Conservation (phyloP, 768 basidiomycete species). For the Kwoniella pini region DNA sequence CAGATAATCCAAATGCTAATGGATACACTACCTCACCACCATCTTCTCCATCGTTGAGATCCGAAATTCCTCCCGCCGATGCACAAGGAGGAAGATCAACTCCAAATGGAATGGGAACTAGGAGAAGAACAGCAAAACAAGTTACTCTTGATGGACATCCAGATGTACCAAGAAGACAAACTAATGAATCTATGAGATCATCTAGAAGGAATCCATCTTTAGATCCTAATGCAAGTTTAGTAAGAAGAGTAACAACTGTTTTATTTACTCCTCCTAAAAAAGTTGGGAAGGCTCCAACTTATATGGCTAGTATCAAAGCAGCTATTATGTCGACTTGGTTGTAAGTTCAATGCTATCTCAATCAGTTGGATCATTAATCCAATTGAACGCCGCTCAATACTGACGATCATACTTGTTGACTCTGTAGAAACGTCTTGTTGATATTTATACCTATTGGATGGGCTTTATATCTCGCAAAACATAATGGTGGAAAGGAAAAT, state of each 20-base stretch:
- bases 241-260: constrained; percentile 50
- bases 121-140: constrained; percentile 1
- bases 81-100: background rate
- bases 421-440: constrained; percentile 58
- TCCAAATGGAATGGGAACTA: background rate
- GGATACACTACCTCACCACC: constrained; percentile 14
- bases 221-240: constrained; percentile 35
- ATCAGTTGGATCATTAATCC: no score
- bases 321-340: constrained; percentile 46
- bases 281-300: constrained; percentile 45
- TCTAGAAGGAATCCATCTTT: background rate
- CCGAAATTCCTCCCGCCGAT: no score
- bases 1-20: background rate
- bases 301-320: constrained; percentile 34
- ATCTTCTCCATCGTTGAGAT: background rate
- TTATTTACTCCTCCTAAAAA: constrained; percentile 49
- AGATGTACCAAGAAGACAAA: constrained; percentile 1
- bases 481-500: constrained; percentile 41
- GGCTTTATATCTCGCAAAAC: constrained; percentile 60
- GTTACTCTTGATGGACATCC: constrained; percentile 3
- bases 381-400: no score
- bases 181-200: constrained; percentile 8
- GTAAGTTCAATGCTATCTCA: constrained; percentile 30
- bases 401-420: no score
- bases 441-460: constrained; percentile 61